Evolutionary conservation across 139 green algal species (phyloP).

Genomic region (Zygnema cylindricum): DNA sequence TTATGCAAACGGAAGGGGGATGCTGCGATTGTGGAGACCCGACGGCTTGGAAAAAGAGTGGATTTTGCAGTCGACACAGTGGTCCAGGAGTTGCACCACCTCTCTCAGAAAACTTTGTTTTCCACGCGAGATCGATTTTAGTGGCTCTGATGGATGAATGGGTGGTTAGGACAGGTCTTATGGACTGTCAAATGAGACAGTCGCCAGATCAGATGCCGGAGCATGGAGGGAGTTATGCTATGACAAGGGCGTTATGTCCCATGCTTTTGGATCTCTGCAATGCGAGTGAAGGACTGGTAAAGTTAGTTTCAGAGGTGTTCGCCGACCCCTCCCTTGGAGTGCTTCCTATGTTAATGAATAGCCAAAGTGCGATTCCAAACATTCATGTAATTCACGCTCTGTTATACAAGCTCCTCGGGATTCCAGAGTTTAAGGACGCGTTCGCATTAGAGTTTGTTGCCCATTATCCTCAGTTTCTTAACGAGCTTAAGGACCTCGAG

Average conservation of each 20-base stretch:
- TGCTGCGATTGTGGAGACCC: conserved; percentile 65
- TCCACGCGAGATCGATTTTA: conserved; percentile 27
- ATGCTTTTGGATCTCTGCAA: conserved; percentile 38
- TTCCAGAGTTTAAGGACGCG: conserved; percentile 57
- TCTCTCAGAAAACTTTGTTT: conserved; percentile 45
- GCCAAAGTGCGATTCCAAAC: not conserved
- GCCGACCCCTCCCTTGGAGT: conserved; percentile 19
- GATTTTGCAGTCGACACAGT: conserved; percentile 41
- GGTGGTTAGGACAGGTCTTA: conserved; percentile 8
- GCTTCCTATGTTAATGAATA: conserved; percentile 23
- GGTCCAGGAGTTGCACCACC: conserved; percentile 10
- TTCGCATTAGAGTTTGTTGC: conserved; percentile 48
- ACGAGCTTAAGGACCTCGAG: not conserved
- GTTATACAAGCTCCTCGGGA: conserved; percentile 61
- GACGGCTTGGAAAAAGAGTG: conserved; percentile 52
- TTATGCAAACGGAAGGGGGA: conserved; percentile 60
- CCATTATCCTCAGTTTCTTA: conserved; percentile 40
- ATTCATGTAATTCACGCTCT: conserved; percentile 26
- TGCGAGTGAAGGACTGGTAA: conserved; percentile 24
- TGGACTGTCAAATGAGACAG: not conserved
- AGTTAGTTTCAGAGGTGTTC: conserved; percentile 20
- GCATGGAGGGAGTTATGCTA: not conserved
- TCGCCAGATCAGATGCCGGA: not conserved
- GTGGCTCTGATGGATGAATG: conserved; percentile 40
- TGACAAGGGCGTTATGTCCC: conserved; percentile 2